These are phyloP conservation scores for Polyporus arcularius DNA, from an alignment of 768 basidiomycete genomes.

Conservation along the genomic window DNA sequence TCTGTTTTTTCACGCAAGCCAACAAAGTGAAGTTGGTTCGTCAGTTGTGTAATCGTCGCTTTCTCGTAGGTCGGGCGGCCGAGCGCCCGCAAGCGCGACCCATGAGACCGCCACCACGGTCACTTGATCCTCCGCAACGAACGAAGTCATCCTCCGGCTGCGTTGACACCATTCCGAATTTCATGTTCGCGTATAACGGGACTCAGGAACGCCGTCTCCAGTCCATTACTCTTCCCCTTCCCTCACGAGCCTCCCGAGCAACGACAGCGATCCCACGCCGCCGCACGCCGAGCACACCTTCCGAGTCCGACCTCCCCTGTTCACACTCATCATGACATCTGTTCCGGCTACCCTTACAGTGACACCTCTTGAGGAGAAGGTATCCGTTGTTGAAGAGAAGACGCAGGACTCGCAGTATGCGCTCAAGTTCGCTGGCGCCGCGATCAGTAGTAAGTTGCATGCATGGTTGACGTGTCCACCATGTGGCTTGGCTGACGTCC, in stretches of 20 bases:
- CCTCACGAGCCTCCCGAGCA: neutral
- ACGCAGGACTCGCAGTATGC: conserved; percentile 25
- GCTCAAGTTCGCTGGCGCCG: conserved; percentile 32
- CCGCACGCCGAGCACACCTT: neutral
- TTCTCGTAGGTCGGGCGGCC: conserved; percentile 9
- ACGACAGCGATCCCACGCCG: neutral
- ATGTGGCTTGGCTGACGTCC: neutral
- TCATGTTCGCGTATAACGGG: neutral
- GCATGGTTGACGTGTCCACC: neutral
- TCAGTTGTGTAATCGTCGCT: conserved; percentile 4
- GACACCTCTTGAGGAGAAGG: conserved; percentile 27
- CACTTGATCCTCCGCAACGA: conserved; percentile 10
- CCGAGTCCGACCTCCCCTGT: neutral
- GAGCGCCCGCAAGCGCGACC: conserved; percentile 4
- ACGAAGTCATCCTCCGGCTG: neutral
- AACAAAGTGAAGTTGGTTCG: conserved; percentile 7
- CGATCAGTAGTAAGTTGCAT: conserved; percentile 29
- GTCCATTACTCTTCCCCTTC: neutral
- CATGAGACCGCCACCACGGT: conserved; percentile 14
- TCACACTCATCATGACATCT: neutral
- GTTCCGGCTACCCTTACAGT: conserved; percentile 15
- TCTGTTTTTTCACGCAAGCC: neutral
- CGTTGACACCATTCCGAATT: neutral
- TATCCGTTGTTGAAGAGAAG: conserved; percentile 17
- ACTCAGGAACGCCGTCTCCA: neutral